phyloP scores from a whole-genome alignment of 2,329 filamentous ascomycete species.

The Alternaria gansuensis region DNA sequence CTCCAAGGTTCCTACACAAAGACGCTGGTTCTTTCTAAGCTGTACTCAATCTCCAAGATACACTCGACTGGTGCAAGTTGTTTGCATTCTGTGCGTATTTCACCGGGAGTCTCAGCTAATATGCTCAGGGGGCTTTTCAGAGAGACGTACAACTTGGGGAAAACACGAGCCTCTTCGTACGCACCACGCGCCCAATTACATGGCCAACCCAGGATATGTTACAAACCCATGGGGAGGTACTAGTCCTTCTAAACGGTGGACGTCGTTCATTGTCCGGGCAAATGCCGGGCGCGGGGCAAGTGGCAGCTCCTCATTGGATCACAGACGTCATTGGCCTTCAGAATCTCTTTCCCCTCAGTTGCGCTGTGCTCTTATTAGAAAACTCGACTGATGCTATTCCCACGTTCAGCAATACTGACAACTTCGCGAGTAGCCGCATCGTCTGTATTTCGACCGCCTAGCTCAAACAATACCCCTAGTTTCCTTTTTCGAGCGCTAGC shows the following conservation, averaged over 20 bases:
- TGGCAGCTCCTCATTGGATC: conserved; percentile 21
- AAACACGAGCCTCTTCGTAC: not conserved
- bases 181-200: not conserved
- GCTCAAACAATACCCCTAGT: conserved; percentile 21
- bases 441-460: conserved; percentile 20
- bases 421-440: conserved; percentile 16
- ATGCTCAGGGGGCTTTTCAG: too few species aligned
- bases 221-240: not conserved
- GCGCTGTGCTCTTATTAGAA: not conserved
- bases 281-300: conserved; percentile 33
- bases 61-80: not conserved
- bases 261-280: conserved; percentile 22
- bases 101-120: not conserved
- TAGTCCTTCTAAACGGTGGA: not conserved
- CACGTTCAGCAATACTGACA: conserved; percentile 27
- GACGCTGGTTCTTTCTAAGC: not conserved
- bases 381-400: conserved; percentile 38
- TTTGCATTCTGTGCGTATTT: not conserved
- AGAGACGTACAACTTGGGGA: not conserved
- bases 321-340: conserved; percentile 40
- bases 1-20: not conserved
- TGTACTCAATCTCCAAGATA: too few species aligned
- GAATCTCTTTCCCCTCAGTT: conserved; percentile 31
- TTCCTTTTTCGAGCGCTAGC: conserved; percentile 46
- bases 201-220: not conserved